Base-by-base conservation (phyloP, 2,329 filamentous ascomycete genomes). In the Huntiella omanensis region DNA sequence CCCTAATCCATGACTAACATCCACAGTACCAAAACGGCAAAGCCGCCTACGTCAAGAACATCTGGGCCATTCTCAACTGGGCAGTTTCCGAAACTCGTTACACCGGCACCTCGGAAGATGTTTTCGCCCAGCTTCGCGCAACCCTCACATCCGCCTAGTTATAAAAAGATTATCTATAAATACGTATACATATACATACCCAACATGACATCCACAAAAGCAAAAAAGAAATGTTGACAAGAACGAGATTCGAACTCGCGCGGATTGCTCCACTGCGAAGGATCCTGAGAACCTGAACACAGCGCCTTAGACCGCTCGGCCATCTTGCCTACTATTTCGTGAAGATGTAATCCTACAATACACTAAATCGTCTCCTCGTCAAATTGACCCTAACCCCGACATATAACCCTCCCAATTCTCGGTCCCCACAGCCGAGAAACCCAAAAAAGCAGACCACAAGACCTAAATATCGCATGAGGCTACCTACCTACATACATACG, bases 11-110 rank as follows among this genome's bases (percentile, higher is more conserved):
- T 15, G 33, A 56, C 61, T 28, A 28, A 28, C 22, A 28, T 4
- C 17, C 74, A 37, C 67, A 83, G 73, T 87, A 85, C 54, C 66
- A 80, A 49, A 86, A 86, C 55, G 75, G 76, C 50, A 84, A 85
- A 61, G 77, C 76, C 1, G 74, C 75, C 0, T 87, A 87, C 54
- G 70, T 84, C 5, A 72, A 81, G 50, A 80, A 80, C 51, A 81
- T 85, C 54, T 86, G 80, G 81, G 75, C 75, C 33, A 73, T 86
- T 32, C 75, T 86, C 56, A 85, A 84, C 63, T 86, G 81, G 82
- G 74, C 77, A 62, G 76, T 70, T 4, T 71, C 75, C 1, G 79
- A 83, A 63, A 61, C 67, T 49, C 69, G 80, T 28, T 83, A 73
- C 59, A 54, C 61, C 1, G 70, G 71, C 2, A 61, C 53, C 4